Evolutionary conservation across 2,329 filamentous ascomycete species (phyloP), one percentile per base, ranked within the genome.

Genomic region (Meredithiella fracta): DNA sequence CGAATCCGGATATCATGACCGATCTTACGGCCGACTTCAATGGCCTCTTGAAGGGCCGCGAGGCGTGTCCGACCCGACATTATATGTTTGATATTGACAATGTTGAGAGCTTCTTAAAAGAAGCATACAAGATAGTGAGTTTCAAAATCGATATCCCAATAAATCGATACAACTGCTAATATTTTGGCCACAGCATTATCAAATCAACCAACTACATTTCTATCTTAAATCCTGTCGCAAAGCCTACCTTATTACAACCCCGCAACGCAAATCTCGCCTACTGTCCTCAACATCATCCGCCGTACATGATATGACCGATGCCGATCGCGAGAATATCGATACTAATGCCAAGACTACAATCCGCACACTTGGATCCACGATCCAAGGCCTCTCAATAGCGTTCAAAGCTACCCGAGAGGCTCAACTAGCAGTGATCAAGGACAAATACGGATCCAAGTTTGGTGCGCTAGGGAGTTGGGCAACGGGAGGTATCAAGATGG

Each of bases 101-200:
- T 62, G 77, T 92, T 53, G 86, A 96, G 66, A 85, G 85, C 63
- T 98, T 97, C 66, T 73, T 97, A 34, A 89, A 91, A 65, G 91
- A 97, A 70, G 92, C 92, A 54, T 92, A 94, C 70, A 80, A 85
- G 66, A 96, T 97, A 68, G 90, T 94, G 72, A 29, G n/a, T 38
- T 53, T 47, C 23, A 51, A 50, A 38, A n/a, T 44, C 11, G 15
- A 44, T 1, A 20, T 20, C 7, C 15, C 25, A 4, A 37, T 25
- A 34, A 8, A 50, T 38, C n/a, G 60, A 17, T 60, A 38, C 47
- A 8, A 42, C 25, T 15, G 3, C 7, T 44, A 22, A 59, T 56
- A 31, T 29, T 25, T 15, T 44, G 40, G 17, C n/a, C 17, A n/a
- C 64, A 94, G 89, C 92, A 94, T 66, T 78, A 82, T 6, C 88